phyloP scores from a whole-genome alignment of 2,329 filamentous ascomycete genomes.

The Laburnicola sp. region DNA sequence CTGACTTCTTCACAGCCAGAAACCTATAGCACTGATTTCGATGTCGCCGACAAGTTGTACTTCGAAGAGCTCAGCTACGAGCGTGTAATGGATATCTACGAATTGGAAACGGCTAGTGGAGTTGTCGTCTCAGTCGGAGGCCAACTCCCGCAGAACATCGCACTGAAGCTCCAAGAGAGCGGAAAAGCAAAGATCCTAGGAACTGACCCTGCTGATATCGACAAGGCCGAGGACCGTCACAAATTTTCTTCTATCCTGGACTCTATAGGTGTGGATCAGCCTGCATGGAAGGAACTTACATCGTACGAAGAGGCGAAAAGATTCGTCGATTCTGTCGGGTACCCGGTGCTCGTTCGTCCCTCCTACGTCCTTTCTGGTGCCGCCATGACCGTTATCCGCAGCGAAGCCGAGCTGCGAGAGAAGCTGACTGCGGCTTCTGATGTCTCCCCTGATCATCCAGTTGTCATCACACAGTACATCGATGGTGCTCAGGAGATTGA shows the following conservation, averaged over 20 bases:
- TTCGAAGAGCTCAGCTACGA: slow-evolving; percentile 98
- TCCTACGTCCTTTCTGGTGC: slow-evolving; percentile 96
- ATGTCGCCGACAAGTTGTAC: slow-evolving; percentile 87
- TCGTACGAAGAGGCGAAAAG: slow-evolving; percentile 84
- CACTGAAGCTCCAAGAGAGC: slow-evolving; percentile 86
- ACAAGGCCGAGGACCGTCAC: slow-evolving; percentile 96
- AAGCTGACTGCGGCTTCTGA: slow-evolving; percentile 89
- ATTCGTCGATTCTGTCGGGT: slow-evolving; percentile 83
- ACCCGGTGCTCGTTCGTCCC: slow-evolving; percentile 92
- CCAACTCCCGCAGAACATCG: slow-evolving; percentile 96
- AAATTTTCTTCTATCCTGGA: slow-evolving; percentile 98
- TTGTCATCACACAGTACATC: slow-evolving; percentile 98
- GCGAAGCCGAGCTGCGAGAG: slow-evolving; percentile 85
- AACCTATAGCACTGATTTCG: slow-evolving; percentile 74
- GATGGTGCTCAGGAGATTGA: slow-evolving; percentile 96
- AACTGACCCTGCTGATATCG: slow-evolving; percentile 90
- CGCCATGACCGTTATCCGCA: slow-evolving; percentile 96
- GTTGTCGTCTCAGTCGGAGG: slow-evolving; percentile 96
- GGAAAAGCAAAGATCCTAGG: slow-evolving; percentile 89
- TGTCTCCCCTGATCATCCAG: slow-evolving; percentile 94
- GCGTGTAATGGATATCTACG: slow-evolving; percentile 98
- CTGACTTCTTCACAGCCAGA: not conserved
- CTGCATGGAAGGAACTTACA: slow-evolving; percentile 95
- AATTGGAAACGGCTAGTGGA: slow-evolving; percentile 80
- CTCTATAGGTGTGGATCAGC: slow-evolving; percentile 94